Conservation (phyloP, 2,329 filamentous ascomycete genomes). For the Capronia coronata region DNA sequence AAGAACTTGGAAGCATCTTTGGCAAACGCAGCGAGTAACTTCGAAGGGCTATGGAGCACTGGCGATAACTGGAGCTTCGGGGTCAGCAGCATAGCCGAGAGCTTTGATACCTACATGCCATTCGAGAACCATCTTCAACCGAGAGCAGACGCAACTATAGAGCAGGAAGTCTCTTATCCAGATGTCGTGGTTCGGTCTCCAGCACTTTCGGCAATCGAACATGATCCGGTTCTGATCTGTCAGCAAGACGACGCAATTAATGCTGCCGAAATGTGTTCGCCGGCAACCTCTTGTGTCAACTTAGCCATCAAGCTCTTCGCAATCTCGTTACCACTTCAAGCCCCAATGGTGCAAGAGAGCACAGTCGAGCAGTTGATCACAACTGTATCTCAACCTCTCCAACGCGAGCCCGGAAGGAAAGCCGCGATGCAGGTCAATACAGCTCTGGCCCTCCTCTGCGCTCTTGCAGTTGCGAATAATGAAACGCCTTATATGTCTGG, state of each 20-base stretch:
- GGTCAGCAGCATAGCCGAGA: conserved; percentile 74
- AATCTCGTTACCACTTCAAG: conserved; percentile 80
- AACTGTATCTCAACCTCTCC: conserved; percentile 65
- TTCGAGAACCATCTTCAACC: conserved; percentile 38
- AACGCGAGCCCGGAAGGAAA: conserved; percentile 79
- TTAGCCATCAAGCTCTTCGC: conserved; percentile 90
- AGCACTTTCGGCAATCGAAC: conserved; percentile 38
- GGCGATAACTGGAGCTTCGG: conserved; percentile 93
- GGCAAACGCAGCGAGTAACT: conserved; percentile 78
- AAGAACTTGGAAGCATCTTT: conserved; percentile 83
- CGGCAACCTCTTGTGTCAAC: conserved; percentile 89
- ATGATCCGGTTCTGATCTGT: conserved; percentile 54
- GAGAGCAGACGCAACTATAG: conserved; percentile 30
- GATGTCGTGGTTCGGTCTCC: conserved; percentile 23
- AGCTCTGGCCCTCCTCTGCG: conserved; percentile 69
- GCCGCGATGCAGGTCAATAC: conserved; percentile 89
- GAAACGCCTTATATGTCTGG: conserved; percentile 69
- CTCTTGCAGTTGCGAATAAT: conserved; percentile 75
- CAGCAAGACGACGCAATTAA: conserved; percentile 13
- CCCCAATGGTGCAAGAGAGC: conserved; percentile 88
- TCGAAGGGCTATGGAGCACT: conserved; percentile 92
- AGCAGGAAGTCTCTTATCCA: conserved; percentile 24
- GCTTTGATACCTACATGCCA: conserved; percentile 65
- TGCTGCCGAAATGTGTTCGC: conserved; percentile 44
- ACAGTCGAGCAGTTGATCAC: conserved; percentile 89